These are phyloP conservation scores for Pneumocystis wakefieldiae DNA, from an alignment of 1,139 yeast species.

Conservation along the genomic window DNA sequence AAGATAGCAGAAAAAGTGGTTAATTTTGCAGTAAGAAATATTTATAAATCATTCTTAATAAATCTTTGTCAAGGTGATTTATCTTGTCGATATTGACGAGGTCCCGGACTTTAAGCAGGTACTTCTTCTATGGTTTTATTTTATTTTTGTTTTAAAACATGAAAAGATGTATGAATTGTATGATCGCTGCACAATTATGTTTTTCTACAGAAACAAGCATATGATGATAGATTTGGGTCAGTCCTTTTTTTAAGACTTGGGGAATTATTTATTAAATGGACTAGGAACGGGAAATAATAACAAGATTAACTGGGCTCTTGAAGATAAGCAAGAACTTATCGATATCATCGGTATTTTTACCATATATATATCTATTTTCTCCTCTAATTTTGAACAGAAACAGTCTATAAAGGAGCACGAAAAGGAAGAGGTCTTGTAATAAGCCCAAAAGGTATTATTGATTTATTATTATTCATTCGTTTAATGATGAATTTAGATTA, in stretches of 20 bases:
- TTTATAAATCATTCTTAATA: neutral
- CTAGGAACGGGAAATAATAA: slow-evolving; percentile 97
- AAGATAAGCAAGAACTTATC: slow-evolving; percentile 75
- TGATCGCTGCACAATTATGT: slow-evolving; percentile 86
- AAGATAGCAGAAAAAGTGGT: slow-evolving; percentile 69
- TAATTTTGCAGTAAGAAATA: slow-evolving; percentile 57
- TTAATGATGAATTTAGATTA: neutral
- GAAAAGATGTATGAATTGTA: slow-evolving; percentile 72
- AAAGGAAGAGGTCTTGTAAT: slow-evolving; percentile 76
- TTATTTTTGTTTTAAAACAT: neutral
- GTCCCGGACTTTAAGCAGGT: slow-evolving; percentile 71
- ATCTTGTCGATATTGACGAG: slow-evolving; percentile 72
- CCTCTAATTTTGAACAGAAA: slow-evolving; percentile 18
- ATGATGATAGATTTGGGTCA: slow-evolving; percentile 31
- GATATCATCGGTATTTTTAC: slow-evolving; percentile 82
- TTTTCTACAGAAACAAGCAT: slow-evolving; percentile 82
- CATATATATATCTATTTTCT: slow-evolving; percentile 82
- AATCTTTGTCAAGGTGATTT: slow-evolving; percentile 19
- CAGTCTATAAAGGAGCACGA: neutral
- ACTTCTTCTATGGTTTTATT: slow-evolving; percentile 2
- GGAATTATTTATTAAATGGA: slow-evolving; percentile 35
- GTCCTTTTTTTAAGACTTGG: neutral
- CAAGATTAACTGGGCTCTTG: slow-evolving; percentile 66
- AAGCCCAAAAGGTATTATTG: slow-evolving; percentile 24
- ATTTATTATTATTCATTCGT: neutral